Evolutionary conservation across 176 grass and related monocot species (phyloP).

Genomic region (Juncus inflexus): DNA sequence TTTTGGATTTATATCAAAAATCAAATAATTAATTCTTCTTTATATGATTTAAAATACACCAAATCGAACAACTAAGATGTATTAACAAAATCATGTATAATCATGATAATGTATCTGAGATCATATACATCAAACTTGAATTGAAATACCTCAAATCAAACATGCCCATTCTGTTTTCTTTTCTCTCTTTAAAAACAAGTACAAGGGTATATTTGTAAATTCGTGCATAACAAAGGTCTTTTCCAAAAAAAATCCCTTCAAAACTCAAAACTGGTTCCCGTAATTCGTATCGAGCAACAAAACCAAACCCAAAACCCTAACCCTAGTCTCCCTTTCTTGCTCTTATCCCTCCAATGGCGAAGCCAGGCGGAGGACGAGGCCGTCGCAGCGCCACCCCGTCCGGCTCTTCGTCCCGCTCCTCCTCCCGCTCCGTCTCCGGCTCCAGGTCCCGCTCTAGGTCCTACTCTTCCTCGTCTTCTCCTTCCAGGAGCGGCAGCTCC

Average conservation of each 20-base stretch:
- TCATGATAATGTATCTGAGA: too few species aligned
- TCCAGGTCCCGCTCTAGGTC: constrained; percentile 64
- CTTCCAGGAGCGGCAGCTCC: constrained; percentile 55
- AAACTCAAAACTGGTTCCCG: neutral
- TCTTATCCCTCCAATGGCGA: constrained; percentile 49
- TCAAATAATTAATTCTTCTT: too few species aligned
- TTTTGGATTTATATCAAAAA: too few species aligned
- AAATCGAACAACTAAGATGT: too few species aligned
- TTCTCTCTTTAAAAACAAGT: too few species aligned
- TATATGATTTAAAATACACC: too few species aligned
- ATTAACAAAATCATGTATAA: too few species aligned
- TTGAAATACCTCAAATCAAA: too few species aligned
- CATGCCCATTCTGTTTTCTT: too few species aligned
- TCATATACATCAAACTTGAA: too few species aligned
- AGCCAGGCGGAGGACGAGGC: constrained; percentile 38
- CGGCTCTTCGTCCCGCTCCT: constrained; percentile 64
- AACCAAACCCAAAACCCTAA: constrained; percentile 39
- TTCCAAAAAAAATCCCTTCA: too few species aligned
- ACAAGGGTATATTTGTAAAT: too few species aligned
- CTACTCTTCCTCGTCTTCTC: constrained; percentile 50
- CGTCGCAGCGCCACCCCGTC: constrained; percentile 53
- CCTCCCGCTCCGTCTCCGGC: constrained; percentile 41
- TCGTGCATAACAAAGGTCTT: neutral
- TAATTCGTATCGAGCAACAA: neutral
- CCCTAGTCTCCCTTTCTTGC: neutral